Evolutionary conservation across 1,284 basidiomycete genomes (phyloP).

Genomic region (Apiotrichum veenhuisii): DNA sequence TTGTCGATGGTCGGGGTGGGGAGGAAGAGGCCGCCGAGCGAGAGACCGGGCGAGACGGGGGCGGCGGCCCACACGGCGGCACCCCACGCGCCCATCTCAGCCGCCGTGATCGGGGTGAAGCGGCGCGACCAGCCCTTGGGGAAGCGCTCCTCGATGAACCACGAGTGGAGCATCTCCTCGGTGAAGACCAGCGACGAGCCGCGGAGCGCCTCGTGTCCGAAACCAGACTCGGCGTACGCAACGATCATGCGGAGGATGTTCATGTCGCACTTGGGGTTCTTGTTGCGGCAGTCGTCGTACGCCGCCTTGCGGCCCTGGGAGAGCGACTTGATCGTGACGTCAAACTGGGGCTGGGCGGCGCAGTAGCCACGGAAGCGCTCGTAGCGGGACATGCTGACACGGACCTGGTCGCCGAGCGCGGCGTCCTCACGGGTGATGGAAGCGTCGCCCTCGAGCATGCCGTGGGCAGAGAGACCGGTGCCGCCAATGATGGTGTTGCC

Average conservation of each 20-base stretch:
- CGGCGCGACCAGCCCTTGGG: constrained; percentile 8
- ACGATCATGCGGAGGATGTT: constrained; percentile 9
- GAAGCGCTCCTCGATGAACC: constrained; percentile 12
- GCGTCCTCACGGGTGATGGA: constrained; percentile 11
- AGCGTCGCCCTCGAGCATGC: constrained; percentile 13
- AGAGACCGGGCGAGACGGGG: neutral
- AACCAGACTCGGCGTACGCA: constrained; percentile 14
- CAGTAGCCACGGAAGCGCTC: neutral
- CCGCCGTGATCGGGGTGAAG: constrained; percentile 3
- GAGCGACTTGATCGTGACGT: constrained; percentile 4
- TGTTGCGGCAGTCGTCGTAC: neutral
- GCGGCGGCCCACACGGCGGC: constrained; percentile 2
- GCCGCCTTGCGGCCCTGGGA: constrained; percentile 2
- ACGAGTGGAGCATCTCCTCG: constrained; percentile 1
- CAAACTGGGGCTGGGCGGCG: neutral
- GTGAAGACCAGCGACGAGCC: neutral
- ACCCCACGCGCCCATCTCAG: constrained; percentile 15
- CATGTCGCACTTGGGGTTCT: constrained; percentile 11
- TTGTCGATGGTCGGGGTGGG: neutral
- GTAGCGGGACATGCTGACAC: neutral
- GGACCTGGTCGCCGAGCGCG: constrained; percentile 1
- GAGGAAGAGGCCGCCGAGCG: neutral
- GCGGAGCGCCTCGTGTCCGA: constrained; percentile 9
- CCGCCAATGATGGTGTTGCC: neutral
- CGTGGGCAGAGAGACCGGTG: constrained; percentile 9